Conservation (phyloP, 108 stramenopile species). For the Hondaea fermentalgiana region DNA sequence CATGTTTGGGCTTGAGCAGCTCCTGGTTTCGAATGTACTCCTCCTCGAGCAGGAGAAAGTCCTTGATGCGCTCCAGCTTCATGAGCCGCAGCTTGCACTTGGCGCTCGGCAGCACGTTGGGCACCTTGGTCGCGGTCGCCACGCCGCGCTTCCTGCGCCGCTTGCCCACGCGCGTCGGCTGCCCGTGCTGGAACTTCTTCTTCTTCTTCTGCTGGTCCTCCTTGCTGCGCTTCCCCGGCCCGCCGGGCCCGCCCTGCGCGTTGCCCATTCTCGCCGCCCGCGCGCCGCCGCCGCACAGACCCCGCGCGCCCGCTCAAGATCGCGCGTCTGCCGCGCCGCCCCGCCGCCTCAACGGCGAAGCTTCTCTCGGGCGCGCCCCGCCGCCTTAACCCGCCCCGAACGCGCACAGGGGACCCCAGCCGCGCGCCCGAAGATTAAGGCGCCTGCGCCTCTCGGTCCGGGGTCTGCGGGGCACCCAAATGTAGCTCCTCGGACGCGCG, state of each 20-base stretch:
- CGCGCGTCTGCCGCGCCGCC: neutral
- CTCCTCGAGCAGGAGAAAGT: slow-evolving; percentile 94
- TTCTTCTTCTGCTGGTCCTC: slow-evolving; percentile 18
- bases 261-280: slow-evolving; percentile 1
- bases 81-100: slow-evolving; percentile 94
- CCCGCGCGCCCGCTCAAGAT: neutral
- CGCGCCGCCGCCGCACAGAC: neutral
- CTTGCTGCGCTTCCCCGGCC: neutral
- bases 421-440: no score
- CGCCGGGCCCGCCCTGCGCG: slow-evolving; percentile 13
- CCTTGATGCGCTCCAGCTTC: slow-evolving; percentile 95
- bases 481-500: no score
- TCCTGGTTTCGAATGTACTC: slow-evolving; percentile 99
- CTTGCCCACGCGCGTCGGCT: slow-evolving; percentile 1
- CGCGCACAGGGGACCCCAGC: no score
- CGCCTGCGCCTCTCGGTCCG: no score
- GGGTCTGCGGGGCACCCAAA: no score
- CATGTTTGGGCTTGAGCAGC: slow-evolving; percentile 92
- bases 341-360: neutral
- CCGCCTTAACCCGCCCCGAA: no score
- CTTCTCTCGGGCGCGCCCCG: neutral
- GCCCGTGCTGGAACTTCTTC: slow-evolving; percentile 14
- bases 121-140: slow-evolving; percentile 11
- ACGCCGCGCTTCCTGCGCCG: neutral
- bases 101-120: slow-evolving; percentile 70